Evolutionary conservation across 371 early-diverging fungal genomes (phyloP), one percentile per base, ranked within the genome.

Genomic region (Neoconidiobolus thromboides): DNA sequence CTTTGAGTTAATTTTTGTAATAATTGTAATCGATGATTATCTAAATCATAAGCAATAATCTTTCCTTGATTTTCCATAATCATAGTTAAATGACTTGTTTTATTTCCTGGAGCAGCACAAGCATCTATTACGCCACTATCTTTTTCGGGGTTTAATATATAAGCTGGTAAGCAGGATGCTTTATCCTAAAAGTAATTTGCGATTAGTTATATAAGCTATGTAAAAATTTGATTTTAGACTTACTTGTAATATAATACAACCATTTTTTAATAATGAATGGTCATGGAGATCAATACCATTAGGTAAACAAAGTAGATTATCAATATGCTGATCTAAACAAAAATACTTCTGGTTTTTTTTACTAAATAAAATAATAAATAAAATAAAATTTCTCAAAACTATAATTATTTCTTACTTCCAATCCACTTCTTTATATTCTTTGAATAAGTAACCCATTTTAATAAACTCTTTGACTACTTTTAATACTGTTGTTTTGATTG

Each of bases 91-190:
- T 96, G 94, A 44, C 92, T 83, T 5, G 96, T 93, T 69, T 95
- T 97, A 69, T 93, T 97, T n/a, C 99, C 99, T 3, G 99, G 99
- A 0, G 99, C 97, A 14, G 99, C 96, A 69, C 99, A 98, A 2
- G 91, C 90, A 73, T 98, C 99, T 55, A 99, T 86, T 1, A 88
- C 92, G 61, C 78, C 74, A 1, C 81, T 73, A 37, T 75, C 69
- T 43, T 69, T 54, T 5, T 86, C 76, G 0, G 98, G 91, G 6
- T 76, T 75, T 42, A 95, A 74, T 3, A 96, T 81, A 65, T 80
- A 87, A 0, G 99, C 96, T 1, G 99, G 98, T 61, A 99, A 85
- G 68, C 98, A 98, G 2, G 89, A 88, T 2, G 94, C 91, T 69
- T 94, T 96, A 69, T 96, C 96, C 81, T 83, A 55, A 26, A 26